phyloP scores from a whole-genome alignment of 306 rosid genomes.

The Inga leiocalycina region DNA sequence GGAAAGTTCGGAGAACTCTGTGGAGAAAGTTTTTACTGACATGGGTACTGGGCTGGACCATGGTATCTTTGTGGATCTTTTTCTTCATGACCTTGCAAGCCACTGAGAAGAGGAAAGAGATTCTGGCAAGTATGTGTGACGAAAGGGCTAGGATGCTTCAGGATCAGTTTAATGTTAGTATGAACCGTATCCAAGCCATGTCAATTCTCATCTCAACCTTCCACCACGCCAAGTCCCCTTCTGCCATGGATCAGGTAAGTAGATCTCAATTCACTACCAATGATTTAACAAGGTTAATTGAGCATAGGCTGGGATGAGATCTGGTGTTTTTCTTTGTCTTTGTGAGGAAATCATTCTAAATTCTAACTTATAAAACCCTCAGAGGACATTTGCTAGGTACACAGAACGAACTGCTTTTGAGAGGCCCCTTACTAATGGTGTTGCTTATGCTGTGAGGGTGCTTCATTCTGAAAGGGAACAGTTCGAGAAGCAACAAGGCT shows the following conservation, averaged over 20 bases:
- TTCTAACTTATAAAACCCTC: conserved; percentile 46
- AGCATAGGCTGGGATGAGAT: not conserved
- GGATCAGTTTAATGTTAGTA: conserved; percentile 94
- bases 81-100: conserved; percentile 59
- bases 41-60: conserved; percentile 67
- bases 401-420: conserved; percentile 97
- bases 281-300: conserved; percentile 13
- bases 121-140: conserved; percentile 89
- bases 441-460: conserved; percentile 98
- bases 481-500: conserved; percentile 97
- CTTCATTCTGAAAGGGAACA: conserved; percentile 92
- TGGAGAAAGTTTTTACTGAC: conserved; percentile 55
- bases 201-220: conserved; percentile 88
- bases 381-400: conserved; percentile 91
- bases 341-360: conserved; percentile 39
- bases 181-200: conserved; percentile 98
- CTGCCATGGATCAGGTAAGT: conserved; percentile 90
- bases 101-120: conserved; percentile 85
- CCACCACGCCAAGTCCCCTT: conserved; percentile 81
- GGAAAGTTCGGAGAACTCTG: conserved; percentile 39
- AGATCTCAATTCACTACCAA: conserved; percentile 24
- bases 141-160: conserved; percentile 96
- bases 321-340: conserved; percentile 20
- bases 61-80: conserved; percentile 66
- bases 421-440: conserved; percentile 99